Conservation (phyloP, 1,284 basidiomycete species). For the Sutorius eximius region DNA sequence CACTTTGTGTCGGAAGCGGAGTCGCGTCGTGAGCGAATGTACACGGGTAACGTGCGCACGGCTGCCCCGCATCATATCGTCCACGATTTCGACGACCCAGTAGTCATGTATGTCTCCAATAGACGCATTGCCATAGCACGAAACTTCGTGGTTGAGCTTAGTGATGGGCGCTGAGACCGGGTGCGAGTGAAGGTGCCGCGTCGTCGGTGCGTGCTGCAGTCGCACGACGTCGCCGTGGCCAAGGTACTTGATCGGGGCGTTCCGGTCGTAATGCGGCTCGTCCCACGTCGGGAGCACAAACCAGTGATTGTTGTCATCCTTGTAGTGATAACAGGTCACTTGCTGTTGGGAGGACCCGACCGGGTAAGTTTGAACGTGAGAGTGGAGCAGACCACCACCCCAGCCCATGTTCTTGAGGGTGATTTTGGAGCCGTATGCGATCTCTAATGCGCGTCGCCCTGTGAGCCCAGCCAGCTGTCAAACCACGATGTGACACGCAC, state of each 20-base stretch:
- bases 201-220: conserved; percentile 79
- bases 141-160: conserved; percentile 90
- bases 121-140: conserved; percentile 87
- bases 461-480: background rate
- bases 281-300: conserved; percentile 81
- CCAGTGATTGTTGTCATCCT: conserved; percentile 98
- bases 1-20: conserved; percentile 80
- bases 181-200: conserved; percentile 94
- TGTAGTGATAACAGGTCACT: conserved; percentile 99
- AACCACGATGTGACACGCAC: conserved; percentile 40
- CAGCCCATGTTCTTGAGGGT: conserved; percentile 98
- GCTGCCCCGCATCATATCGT: conserved; percentile 74
- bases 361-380: conserved; percentile 94
- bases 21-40: conserved; percentile 86
- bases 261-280: conserved; percentile 61
- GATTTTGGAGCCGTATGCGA: conserved; percentile 88
- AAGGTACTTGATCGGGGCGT: conserved; percentile 71
- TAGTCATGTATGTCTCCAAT: conserved; percentile 88
- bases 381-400: conserved; percentile 95
- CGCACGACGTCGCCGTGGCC: conserved; percentile 80
- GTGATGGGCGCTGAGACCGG: conserved; percentile 84
- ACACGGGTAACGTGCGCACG: conserved; percentile 66
- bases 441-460: conserved; percentile 49
- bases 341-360: conserved; percentile 94
- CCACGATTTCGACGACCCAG: conserved; percentile 94